These are phyloP conservation scores for Escovopsis sp. DNA, from an alignment of 2,329 filamentous ascomycete genomes.

Conservation along the genomic window DNA sequence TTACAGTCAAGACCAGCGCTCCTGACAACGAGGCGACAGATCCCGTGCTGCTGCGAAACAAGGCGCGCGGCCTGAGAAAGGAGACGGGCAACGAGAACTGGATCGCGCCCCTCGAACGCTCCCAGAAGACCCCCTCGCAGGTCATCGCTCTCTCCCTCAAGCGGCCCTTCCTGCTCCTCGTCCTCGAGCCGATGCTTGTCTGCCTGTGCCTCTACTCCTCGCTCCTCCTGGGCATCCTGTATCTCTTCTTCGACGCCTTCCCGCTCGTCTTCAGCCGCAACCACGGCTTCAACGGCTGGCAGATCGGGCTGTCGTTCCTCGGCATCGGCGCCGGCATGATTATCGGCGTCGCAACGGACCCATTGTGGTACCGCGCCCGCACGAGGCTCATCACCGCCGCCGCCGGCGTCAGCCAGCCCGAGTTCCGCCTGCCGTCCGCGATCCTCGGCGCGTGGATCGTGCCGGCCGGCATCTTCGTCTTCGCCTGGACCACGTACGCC, in stretches of 20 bases:
- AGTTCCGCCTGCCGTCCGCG: constrained; percentile 67
- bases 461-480: constrained; percentile 72
- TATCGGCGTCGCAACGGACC: constrained; percentile 44
- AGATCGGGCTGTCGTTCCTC: constrained; percentile 66
- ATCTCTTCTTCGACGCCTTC: constrained; percentile 86
- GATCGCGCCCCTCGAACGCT: constrained; percentile 62
- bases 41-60: constrained; percentile 55
- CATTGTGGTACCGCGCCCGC: constrained; percentile 51
- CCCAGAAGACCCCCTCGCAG: constrained; percentile 48
- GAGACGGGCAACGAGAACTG: constrained; percentile 67
- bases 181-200: constrained; percentile 74
- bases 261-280: constrained; percentile 60
- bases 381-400: constrained; percentile 38
- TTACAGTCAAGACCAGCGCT: too few relatives aligned
- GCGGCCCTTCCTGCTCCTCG: constrained; percentile 65
- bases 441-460: constrained; percentile 64
- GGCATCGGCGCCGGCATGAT: constrained; percentile 57
- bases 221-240: constrained; percentile 73
- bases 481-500: constrained; percentile 70
- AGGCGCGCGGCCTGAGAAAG: constrained; percentile 54
- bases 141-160: constrained; percentile 46
- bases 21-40: constrained; percentile 19
- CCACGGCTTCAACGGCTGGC: constrained; percentile 65
- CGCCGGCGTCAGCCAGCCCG: constrained; percentile 56
- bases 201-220: constrained; percentile 71